These are phyloP conservation scores for Inosperma sp. DNA, from an alignment of 768 basidiomycete genomes.

Conservation along the genomic window DNA sequence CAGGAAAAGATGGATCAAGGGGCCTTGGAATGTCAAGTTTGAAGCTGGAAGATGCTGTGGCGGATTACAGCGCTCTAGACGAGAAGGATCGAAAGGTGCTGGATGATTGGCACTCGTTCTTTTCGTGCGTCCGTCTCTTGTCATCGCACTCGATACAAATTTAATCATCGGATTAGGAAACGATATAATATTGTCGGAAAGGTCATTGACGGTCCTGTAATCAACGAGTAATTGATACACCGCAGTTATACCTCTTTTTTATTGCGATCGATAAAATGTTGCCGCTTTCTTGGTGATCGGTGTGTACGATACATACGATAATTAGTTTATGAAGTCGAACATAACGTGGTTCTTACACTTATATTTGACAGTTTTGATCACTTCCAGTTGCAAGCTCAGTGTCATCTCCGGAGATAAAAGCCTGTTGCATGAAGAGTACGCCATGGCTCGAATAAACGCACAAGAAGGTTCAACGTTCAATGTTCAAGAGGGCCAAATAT, in stretches of 20 bases:
- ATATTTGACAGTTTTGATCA: no score
- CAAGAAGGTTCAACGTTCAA: no score
- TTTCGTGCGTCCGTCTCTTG: constrained; percentile 52
- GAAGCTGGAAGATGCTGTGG: constrained; percentile 76
- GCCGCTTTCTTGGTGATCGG: no score
- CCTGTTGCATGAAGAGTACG: no score
- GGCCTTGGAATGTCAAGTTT: constrained; percentile 88
- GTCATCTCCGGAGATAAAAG: no score
- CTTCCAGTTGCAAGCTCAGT: no score
- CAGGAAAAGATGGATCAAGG: constrained; percentile 88
- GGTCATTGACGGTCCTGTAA: constrained; percentile 31
- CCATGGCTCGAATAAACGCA: no score
- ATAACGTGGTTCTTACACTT: no score
- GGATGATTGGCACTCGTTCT: constrained; percentile 87
- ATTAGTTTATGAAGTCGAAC: no score
- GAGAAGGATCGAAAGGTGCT: constrained; percentile 73
- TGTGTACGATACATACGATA: no score
- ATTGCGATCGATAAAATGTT: background rate
- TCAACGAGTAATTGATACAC: background rate
- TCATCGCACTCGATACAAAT: background rate
- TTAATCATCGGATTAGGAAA: constrained; percentile 47
- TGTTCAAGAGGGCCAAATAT: no score
- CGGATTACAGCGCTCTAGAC: constrained; percentile 76
- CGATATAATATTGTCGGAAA: constrained; percentile 84
- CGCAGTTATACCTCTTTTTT: background rate